A percentile compares a stretch with the other conserved stretches of the same genome.
Conservation (phyloP, 2,329 filamentous ascomycete species). For the Grosmannia penicillata region DNA sequence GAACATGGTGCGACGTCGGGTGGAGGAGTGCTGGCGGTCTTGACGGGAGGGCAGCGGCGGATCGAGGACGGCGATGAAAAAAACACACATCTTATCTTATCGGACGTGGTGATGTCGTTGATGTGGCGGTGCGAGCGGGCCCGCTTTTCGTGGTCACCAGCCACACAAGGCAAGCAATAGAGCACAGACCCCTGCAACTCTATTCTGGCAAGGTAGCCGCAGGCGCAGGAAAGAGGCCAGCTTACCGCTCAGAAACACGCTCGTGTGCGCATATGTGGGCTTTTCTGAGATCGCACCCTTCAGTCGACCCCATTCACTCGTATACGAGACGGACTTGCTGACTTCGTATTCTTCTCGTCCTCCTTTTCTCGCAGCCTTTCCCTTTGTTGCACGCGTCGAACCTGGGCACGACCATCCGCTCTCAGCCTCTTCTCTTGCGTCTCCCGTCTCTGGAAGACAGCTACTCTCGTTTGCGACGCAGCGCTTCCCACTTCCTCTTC, state of each 20-base stretch:
- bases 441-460: not conserved
- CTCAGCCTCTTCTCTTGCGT: not conserved
- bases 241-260: conserved; percentile 8
- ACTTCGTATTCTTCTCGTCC: not conserved
- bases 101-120: too few species aligned
- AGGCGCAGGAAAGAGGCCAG: conserved; percentile 11
- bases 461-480: not conserved
- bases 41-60: not conserved
- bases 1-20: conserved; percentile 5
- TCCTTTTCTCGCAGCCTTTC: not conserved
- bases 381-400: not conserved
- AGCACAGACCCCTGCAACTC: conserved; percentile 2
- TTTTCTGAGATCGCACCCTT: not conserved
- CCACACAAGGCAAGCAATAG: not conserved
- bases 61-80: not conserved
- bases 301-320: not conserved
- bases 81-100: conserved; percentile 3
- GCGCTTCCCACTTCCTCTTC: not conserved
- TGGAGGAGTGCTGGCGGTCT: not conserved
- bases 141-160: not conserved
- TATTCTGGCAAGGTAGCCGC: not conserved
- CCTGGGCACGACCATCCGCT: not conserved
- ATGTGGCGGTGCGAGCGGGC: not conserved
- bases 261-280: not conserved
- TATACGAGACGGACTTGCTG: not conserved